Evolutionary conservation across 352 stramenopile species (phyloP).

Genomic region (Globisporangium cylindrosporum): DNA sequence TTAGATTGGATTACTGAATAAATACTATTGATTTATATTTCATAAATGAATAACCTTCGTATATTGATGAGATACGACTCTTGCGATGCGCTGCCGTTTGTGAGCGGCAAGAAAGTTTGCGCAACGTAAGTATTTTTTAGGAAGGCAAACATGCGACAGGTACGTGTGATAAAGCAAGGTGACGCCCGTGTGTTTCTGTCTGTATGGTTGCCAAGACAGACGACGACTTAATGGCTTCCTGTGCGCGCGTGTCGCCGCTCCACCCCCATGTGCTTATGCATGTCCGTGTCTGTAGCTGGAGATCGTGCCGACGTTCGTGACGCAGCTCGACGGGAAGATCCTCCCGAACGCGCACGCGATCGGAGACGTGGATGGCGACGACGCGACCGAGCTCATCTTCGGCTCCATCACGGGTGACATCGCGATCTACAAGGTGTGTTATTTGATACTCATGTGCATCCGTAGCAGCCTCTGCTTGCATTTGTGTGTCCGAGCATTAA

Average conservation of each 20-base stretch:
- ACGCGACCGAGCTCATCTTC: conserved; percentile 60
- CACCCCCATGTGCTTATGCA: background rate
- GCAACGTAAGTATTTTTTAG: background rate
- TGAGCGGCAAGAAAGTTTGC: conserved; percentile 1
- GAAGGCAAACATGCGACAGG: conserved; percentile 15
- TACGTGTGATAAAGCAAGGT: conserved; percentile 1
- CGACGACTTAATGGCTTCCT: background rate
- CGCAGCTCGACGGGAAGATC: conserved; percentile 64
- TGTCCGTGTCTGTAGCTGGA: conserved; percentile 42
- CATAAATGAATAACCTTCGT: background rate
- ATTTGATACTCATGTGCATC: background rate
- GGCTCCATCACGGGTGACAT: conserved; percentile 59
- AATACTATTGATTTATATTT: background rate
- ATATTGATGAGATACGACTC: background rate
- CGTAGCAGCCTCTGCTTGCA: background rate
- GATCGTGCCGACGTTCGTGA: conserved; percentile 54
- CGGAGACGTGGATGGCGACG: conserved; percentile 67
- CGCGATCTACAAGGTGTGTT: conserved; percentile 63
- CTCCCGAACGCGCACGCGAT: conserved; percentile 65
- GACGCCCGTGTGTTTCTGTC: background rate
- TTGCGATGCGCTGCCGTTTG: background rate
- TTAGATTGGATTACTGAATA: background rate
- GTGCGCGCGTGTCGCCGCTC: background rate
- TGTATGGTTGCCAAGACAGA: background rate
- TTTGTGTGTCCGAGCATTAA: background rate